Evolutionary conservation across 768 basidiomycete species (phyloP).

Genomic region (Serpula lacrymans): DNA sequence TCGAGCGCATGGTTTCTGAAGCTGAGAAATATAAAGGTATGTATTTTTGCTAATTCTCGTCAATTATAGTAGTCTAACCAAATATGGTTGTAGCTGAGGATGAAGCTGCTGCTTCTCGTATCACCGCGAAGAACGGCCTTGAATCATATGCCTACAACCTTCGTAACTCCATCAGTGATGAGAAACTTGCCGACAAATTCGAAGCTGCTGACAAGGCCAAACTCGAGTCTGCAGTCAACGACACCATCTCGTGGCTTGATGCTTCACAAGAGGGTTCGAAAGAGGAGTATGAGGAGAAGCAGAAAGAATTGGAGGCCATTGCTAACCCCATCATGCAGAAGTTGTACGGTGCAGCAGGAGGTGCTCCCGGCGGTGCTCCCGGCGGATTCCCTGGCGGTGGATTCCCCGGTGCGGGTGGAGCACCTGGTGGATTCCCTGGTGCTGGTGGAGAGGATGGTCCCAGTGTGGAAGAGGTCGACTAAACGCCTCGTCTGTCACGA

Average conservation of each 20-base stretch:
- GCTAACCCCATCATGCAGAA: slow-evolving; percentile 75
- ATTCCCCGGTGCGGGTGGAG: slow-evolving; percentile 49
- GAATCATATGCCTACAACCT: slow-evolving; percentile 97
- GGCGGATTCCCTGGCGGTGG: slow-evolving; percentile 52
- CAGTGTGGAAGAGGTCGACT: slow-evolving; percentile 89
- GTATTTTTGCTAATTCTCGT: slow-evolving; percentile 15
- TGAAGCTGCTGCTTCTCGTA: slow-evolving; percentile 80
- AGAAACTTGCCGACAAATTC: slow-evolving; percentile 85
- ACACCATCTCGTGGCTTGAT: slow-evolving; percentile 85
- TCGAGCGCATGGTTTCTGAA: slow-evolving; percentile 95
- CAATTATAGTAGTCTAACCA: slow-evolving; percentile 8
- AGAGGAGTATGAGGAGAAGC: slow-evolving; percentile 90
- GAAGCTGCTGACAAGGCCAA: slow-evolving; percentile 82
- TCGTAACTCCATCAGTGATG: slow-evolving; percentile 82
- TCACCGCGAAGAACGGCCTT: slow-evolving; percentile 84
- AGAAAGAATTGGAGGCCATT: slow-evolving; percentile 87
- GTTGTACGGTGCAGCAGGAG: slow-evolving; percentile 63
- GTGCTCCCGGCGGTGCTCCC: slow-evolving; percentile 53
- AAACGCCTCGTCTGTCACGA: slow-evolving; percentile 26
- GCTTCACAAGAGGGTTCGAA: slow-evolving; percentile 84
- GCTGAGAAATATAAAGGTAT: slow-evolving; percentile 89
- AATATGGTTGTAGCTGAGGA: slow-evolving; percentile 59
- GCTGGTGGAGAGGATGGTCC: slow-evolving; percentile 76
- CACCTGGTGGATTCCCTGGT: slow-evolving; percentile 69
- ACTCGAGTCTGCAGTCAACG: slow-evolving; percentile 77